phyloP scores from a whole-genome alignment of 2,329 filamentous ascomycete genomes.

The Mycogone perniciosa region DNA sequence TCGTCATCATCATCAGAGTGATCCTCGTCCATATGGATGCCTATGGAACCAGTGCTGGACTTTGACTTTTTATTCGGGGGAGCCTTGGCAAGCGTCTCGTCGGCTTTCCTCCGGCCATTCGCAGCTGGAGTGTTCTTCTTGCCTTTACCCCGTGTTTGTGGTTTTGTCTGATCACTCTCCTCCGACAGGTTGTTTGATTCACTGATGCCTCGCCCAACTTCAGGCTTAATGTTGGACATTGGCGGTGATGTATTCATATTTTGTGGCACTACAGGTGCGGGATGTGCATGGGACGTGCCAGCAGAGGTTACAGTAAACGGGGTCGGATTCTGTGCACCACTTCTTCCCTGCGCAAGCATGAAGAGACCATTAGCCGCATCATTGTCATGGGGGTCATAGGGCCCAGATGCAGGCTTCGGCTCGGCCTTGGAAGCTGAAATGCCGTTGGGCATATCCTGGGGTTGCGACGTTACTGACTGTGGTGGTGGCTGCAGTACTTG shows the following conservation, averaged over 20 bases:
- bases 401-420: conserved; percentile 49
- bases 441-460: conserved; percentile 44
- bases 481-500: conserved; percentile 20
- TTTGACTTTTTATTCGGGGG: conserved; percentile 67
- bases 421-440: conserved; percentile 38
- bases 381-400: conserved; percentile 84
- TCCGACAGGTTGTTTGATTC: conserved; percentile 69
- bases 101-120: conserved; percentile 74
- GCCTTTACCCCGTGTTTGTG: conserved; percentile 58
- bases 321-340: conserved; percentile 43
- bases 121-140: conserved; percentile 56
- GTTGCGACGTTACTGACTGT: conserved; percentile 42
- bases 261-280: conserved; percentile 31
- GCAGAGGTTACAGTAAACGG: conserved; percentile 42
- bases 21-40: conserved; percentile 25
- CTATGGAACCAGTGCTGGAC: conserved; percentile 20
- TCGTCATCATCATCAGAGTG: conserved; percentile 50
- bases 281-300: conserved; percentile 45
- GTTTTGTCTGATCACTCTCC: conserved; percentile 62
- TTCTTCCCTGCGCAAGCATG: conserved; percentile 71
- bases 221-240: conserved; percentile 42
- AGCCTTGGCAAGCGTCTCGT: conserved; percentile 56
- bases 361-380: conserved; percentile 93
- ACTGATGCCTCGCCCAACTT: conserved; percentile 51
- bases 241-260: conserved; percentile 43